Percentiles rank a stretch among this genome's conserved stretches.
phyloP scores from a whole-genome alignment of 805 yeast species.

The Saturnispora sekii region DNA sequence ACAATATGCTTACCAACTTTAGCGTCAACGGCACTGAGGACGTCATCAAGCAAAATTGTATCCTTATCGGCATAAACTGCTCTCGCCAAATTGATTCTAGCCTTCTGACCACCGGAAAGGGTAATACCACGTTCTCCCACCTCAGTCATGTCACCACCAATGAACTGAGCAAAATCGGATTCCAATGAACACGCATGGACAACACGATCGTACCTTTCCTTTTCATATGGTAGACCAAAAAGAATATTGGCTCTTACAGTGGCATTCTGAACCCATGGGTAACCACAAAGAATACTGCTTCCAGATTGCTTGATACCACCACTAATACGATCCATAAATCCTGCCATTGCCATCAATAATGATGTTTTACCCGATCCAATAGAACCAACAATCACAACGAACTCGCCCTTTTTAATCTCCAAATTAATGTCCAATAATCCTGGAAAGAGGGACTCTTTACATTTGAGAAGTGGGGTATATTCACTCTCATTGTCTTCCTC shows the following conservation, averaged over 20 bases:
- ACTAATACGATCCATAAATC: slow-evolving; percentile 48
- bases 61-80: slow-evolving; percentile 57
- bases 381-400: slow-evolving; percentile 66
- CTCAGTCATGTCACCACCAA: slow-evolving; percentile 52
- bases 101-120: slow-evolving; percentile 84
- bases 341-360: slow-evolving; percentile 58
- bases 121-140: slow-evolving; percentile 85
- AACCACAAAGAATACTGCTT: slow-evolving; percentile 42
- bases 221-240: slow-evolving; percentile 52
- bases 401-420: slow-evolving; percentile 50
- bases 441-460: slow-evolving; percentile 17
- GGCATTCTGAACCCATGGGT: slow-evolving; percentile 80
- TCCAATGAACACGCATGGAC: slow-evolving; percentile 57
- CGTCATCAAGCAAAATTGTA: slow-evolving; percentile 52
- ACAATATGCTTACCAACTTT: slow-evolving; percentile 53
- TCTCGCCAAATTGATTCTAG: slow-evolving; percentile 60
- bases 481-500: slow-evolving; percentile 8
- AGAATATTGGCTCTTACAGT: slow-evolving; percentile 68
- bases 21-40: slow-evolving; percentile 64
- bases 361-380: slow-evolving; percentile 65
- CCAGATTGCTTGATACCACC: slow-evolving; percentile 52
- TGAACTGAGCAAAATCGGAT: slow-evolving; percentile 50
- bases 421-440: slow-evolving; percentile 47
- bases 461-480: neutral
- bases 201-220: slow-evolving; percentile 42